Evolutionary conservation across 768 basidiomycete species (phyloP).

Genomic region (Auriscalpium microsporum): DNA sequence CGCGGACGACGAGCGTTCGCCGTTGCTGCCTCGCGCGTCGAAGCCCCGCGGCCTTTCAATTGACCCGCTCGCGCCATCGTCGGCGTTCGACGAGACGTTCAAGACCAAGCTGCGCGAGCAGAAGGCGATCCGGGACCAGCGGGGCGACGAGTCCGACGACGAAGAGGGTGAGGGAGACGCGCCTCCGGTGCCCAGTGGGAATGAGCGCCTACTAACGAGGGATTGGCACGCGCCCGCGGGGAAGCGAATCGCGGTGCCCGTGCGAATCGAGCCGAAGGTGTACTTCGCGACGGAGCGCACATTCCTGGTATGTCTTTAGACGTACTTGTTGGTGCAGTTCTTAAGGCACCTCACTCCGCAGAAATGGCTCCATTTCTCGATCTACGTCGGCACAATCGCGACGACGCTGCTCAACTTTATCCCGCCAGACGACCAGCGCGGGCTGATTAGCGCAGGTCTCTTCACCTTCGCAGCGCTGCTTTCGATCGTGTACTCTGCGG

Average conservation of each 20-base stretch:
- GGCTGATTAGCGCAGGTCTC: conserved; percentile 77
- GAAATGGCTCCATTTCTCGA: conserved; percentile 87
- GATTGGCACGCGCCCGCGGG: conserved; percentile 76
- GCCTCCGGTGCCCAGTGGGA: conserved; percentile 13
- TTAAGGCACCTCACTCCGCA: conserved; percentile 22
- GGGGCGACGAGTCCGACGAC: conserved; percentile 24
- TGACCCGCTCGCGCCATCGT: conserved; percentile 78
- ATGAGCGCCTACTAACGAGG: conserved; percentile 53
- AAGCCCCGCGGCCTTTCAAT: conserved; percentile 44
- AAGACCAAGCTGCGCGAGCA: conserved; percentile 49
- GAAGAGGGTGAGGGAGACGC: conserved; percentile 23
- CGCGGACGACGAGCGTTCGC: conserved; percentile 27
- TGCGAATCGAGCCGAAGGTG: conserved; percentile 97
- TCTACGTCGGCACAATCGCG: conserved; percentile 84
- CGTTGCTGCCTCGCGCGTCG: conserved; percentile 27
- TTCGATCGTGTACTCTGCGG: conserved; percentile 79
- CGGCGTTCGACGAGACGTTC: conserved; percentile 77
- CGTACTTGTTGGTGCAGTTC: background rate
- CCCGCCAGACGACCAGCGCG: conserved; percentile 58
- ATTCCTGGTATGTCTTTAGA: conserved; percentile 60
- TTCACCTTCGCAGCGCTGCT: conserved; percentile 89
- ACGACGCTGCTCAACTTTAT: conserved; percentile 86
- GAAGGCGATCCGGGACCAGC: conserved; percentile 36
- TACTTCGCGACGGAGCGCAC: conserved; percentile 96
- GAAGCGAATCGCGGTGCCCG: conserved; percentile 86